These are phyloP conservation scores for Nakazawaea siamensis DNA, from an alignment of 805 yeast genomes.

Conservation along the genomic window DNA sequence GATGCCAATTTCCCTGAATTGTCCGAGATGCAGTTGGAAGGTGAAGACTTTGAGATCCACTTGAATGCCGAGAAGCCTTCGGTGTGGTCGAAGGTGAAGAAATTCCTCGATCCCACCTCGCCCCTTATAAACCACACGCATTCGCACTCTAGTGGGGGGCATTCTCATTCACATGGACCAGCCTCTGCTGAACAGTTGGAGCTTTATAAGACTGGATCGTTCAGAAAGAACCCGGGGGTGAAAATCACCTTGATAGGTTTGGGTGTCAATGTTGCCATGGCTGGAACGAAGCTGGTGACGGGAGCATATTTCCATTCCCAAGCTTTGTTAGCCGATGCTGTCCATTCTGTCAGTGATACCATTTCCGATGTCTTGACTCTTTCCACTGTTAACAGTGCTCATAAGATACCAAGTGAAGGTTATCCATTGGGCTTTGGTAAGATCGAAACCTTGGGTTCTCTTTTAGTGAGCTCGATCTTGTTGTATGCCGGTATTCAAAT, in stretches of 20 bases:
- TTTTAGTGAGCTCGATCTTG: constrained; percentile 77
- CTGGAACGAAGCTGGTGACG: constrained; percentile 77
- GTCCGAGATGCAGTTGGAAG: constrained; percentile 18
- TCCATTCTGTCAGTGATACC: constrained; percentile 87
- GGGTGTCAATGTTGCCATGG: constrained; percentile 77
- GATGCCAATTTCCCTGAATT: constrained; percentile 18
- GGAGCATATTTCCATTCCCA: constrained; percentile 93
- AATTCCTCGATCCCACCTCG: constrained; percentile 24
- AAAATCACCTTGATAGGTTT: constrained; percentile 91
- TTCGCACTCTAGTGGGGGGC: neutral
- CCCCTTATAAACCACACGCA: constrained; percentile 16
- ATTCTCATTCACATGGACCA: constrained; percentile 24
- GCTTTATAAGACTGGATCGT: constrained; percentile 33
- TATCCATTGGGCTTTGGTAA: constrained; percentile 92
- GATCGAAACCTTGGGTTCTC: constrained; percentile 85
- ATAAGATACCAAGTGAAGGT: constrained; percentile 42
- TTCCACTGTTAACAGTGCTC: constrained; percentile 76
- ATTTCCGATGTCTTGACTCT: constrained; percentile 85
- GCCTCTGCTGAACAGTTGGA: constrained; percentile 37
- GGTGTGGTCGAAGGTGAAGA: constrained; percentile 19
- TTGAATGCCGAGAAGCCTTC: constrained; percentile 17
- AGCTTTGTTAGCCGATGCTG: constrained; percentile 88
- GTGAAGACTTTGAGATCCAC: constrained; percentile 18
- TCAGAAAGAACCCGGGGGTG: constrained; percentile 71
- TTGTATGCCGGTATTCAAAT: constrained; percentile 85